phyloP scores from a whole-genome alignment of 345 rosid species.

The Eucalyptus victrix region DNA sequence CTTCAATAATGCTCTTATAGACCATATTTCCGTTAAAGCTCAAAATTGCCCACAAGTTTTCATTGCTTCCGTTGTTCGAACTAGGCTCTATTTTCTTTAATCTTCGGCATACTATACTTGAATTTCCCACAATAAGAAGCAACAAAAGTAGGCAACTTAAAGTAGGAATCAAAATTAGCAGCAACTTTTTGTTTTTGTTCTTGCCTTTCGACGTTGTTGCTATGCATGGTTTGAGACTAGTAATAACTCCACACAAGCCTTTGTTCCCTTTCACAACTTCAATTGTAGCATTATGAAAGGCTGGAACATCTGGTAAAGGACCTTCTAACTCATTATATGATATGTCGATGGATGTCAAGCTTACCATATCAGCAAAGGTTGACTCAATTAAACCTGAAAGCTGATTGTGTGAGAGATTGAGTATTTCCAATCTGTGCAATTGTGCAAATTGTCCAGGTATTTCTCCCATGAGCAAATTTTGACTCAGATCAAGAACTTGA shows the following conservation, averaged over 20 bases:
- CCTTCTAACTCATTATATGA: no score
- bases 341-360: no score
- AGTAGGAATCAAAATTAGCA: background rate
- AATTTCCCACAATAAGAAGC: background rate
- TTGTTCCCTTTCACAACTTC: no score
- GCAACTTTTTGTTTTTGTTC: background rate
- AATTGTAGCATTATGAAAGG: no score
- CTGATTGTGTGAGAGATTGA: no score
- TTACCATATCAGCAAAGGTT: no score
- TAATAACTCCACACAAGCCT: background rate
- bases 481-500: background rate
- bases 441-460: no score
- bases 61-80: background rate
- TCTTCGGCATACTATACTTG: background rate
- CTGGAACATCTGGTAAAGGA: no score
- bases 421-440: no score
- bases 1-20: slow-evolving; percentile 1
- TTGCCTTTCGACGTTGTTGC: background rate
- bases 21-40: background rate
- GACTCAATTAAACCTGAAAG: no score
- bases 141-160: background rate
- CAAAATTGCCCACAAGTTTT: background rate
- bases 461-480: no score
- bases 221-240: background rate
- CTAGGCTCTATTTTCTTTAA: background rate